Base-by-base conservation (phyloP, 208 protist genomes). In the Trichomonas vaginalis region DNA sequence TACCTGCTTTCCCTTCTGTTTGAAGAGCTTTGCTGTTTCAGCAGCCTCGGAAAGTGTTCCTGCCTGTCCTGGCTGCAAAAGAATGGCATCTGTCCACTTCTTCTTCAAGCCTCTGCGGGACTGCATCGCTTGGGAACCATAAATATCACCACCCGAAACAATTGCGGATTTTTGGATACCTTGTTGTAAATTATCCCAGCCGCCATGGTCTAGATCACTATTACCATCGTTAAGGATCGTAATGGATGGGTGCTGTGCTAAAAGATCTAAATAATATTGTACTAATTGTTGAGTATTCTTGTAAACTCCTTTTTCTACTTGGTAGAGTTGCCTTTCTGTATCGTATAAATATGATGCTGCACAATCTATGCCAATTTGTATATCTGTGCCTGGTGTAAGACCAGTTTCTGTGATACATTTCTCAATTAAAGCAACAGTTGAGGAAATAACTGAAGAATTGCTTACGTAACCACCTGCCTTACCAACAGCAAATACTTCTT, bases 331-430 rank as follows among this genome's bases (percentile, higher is more conserved):
- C 27, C 40, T 92, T 51, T 92, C 86, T 10, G 17, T 51, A 51
- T 92, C 86, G 37, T 92, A 92, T 48, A 92, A 92, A 21, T n/a
- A 56, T 51, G 86, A 92, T 21, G 86, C 86, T 48, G 86, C 86
- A 47, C 45, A 48, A 92, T 92, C 86, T 17, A 92, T 48, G 27
- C 86, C 45, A 39, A 92, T 92, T 51, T 42, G 42, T 21, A 92
- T 45, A 39, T 92, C 86, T 48, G 17, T 92, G 0, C 27, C 40
- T 27, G 45, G 17, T 8, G 15, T 39, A 51, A 56, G 45, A 27
- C 86, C 86, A 17, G 86, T 32, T 51, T 92, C 86, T 39, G 35
- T 51, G 15, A 92, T 51, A n/a, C 40, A 42, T 51, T 42, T n/a
- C 37, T 92, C 86, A 39, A 92, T 27, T 48, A 40, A 48, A 39